Conservation (phyloP, 768 basidiomycete species). For the Sporobolomyces roseus region DNA sequence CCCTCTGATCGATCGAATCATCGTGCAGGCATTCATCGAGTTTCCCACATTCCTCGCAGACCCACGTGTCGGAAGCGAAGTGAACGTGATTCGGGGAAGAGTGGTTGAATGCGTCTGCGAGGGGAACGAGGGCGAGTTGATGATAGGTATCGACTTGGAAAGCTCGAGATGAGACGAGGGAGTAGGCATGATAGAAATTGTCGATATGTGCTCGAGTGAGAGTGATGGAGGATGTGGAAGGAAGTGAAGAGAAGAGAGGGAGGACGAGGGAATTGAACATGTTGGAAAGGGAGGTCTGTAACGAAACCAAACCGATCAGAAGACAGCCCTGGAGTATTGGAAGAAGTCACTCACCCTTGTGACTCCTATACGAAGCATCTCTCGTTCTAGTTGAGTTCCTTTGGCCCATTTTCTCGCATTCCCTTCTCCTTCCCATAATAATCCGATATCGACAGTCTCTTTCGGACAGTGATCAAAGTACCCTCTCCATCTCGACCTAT, state of each 20-base stretch:
- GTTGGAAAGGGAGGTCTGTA: background rate
- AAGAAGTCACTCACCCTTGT: slow-evolving; percentile 9
- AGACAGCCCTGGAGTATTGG: background rate
- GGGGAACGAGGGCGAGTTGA: slow-evolving; percentile 74
- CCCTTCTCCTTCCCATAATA: slow-evolving; percentile 49
- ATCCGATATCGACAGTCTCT: slow-evolving; percentile 43
- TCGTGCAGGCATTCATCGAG: slow-evolving; percentile 68
- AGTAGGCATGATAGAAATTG: slow-evolving; percentile 58
- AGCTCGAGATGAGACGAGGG: slow-evolving; percentile 72
- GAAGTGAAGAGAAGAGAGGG: background rate
- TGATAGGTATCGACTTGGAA: slow-evolving; percentile 80
- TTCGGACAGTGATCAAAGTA: slow-evolving; percentile 48
- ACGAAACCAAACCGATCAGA: background rate
- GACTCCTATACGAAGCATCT: slow-evolving; percentile 8
- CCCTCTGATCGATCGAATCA: slow-evolving; percentile 37
- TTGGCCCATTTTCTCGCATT: slow-evolving; percentile 44
- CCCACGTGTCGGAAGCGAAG: slow-evolving; percentile 51
- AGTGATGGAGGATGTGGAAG: background rate
- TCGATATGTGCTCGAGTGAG: slow-evolving; percentile 14
- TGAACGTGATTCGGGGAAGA: slow-evolving; percentile 46
- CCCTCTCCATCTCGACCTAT: slow-evolving; percentile 47
- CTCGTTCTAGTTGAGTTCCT: slow-evolving; percentile 46
- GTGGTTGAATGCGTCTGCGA: slow-evolving; percentile 65
- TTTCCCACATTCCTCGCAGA: slow-evolving; percentile 69
- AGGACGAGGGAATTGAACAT: slow-evolving; percentile 1